Percentiles rank a stretch among this genome's conserved stretches.
Evolutionary conservation across 257 asterid species (phyloP).

Genomic region (Anisodus tanguticus): DNA sequence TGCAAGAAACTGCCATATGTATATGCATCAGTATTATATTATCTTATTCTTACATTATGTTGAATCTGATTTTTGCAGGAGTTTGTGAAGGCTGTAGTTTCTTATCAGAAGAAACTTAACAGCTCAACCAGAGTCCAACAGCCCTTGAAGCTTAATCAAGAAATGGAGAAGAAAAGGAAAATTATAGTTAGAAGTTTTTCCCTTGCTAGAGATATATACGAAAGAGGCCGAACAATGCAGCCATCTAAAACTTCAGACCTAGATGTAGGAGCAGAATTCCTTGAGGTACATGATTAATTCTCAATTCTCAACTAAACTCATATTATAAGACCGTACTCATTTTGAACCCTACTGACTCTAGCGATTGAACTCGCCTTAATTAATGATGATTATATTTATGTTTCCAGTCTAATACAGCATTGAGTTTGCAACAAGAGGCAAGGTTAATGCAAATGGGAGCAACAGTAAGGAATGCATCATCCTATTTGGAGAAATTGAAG

Average conservation of each 20-base stretch:
- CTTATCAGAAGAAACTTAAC: constrained; percentile 50
- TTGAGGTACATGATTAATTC: constrained; percentile 38
- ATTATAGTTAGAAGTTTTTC: constrained; percentile 48
- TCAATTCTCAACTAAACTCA: background rate
- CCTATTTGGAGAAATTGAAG: constrained; percentile 41
- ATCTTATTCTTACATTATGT: background rate
- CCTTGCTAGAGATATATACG: constrained; percentile 45
- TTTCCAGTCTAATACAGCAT: constrained; percentile 47
- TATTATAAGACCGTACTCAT: too few species aligned
- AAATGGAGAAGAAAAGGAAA: constrained; percentile 53
- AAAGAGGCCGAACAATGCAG: constrained; percentile 25
- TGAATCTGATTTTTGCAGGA: constrained; percentile 37
- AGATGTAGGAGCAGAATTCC: constrained; percentile 46
- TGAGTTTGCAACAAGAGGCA: constrained; percentile 48
- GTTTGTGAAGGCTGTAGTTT: constrained; percentile 55
- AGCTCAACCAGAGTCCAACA: constrained; percentile 33
- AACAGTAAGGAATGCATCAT: constrained; percentile 51
- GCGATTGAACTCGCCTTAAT: background rate
- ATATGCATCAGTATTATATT: background rate
- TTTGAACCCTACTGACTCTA: background rate
- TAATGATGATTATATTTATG: background rate
- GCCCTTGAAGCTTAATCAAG: constrained; percentile 42
- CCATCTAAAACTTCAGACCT: constrained; percentile 36
- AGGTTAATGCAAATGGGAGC: constrained; percentile 61
- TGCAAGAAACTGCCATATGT: background rate